Base-by-base conservation (phyloP, 2,329 filamentous ascomycete species). In the Myriosclerotinia curreyana region DNA sequence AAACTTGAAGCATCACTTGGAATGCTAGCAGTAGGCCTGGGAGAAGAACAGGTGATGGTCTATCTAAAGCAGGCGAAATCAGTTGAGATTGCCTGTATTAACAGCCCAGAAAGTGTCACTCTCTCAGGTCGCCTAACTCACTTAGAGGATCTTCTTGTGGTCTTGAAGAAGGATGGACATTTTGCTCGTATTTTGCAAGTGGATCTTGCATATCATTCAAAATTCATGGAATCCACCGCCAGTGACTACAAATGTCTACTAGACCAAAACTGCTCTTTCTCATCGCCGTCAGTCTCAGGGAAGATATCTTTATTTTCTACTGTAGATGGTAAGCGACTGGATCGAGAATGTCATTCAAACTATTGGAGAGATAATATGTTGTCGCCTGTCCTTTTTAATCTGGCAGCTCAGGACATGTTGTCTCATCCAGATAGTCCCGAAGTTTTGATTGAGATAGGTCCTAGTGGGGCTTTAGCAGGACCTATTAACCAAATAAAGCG, bases 21-120 rank as follows among this genome's bases (percentile, higher is more conserved):
- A 8, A 69, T 69, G 67, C 17, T 68, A 5, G 63, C 64, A 25
- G 68, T 66, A 14, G 66, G 68, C 14, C 31, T 69, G 20, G 66
- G 66, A 25, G 5, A 46, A 25, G 63, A 67, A 11, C 15, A 59
- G 3, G 31, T 66, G 1, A 28, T 60, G 6, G 17, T 40, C 14
- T 67, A 63, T 34, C 15, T 71, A 14, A 44, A 38, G 17, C 28
- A 31, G 3, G 15, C 17, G 9, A 31, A 55, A 11, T 42, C 63
- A 28, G 54, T 49, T 2, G 31, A 28, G 14, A 72, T 72, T 50
- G 71, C 75, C 20, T 76, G 74, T 38, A 69, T 69, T n/a, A 75
- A 74, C 54, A 68, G 64, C 44, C 69, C 70, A 1, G 64, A 52
- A 9, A 73, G 67, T 52, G 64, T 71, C 4, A 74, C 73, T 2